These are phyloP conservation scores for Cercospora berteroae DNA, from an alignment of 2,329 filamentous ascomycete species.

Conservation along the genomic window DNA sequence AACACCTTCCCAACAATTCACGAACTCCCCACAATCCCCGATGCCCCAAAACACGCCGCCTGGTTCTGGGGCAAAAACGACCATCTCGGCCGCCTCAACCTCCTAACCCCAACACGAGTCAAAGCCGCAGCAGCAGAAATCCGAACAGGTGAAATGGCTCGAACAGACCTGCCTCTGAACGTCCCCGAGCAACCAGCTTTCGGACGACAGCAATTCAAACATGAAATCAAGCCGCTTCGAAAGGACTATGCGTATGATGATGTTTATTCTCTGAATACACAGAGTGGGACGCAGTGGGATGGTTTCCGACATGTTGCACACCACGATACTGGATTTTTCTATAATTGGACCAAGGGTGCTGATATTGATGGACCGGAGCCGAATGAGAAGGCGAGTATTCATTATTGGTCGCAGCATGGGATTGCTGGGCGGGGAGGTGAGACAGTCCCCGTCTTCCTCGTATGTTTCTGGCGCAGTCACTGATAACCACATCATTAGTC, in stretches of 20 bases:
- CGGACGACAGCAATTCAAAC: slow-evolving; percentile 52
- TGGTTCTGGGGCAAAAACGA: slow-evolving; percentile 62
- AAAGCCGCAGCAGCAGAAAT: slow-evolving; percentile 55
- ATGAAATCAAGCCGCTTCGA: slow-evolving; percentile 51
- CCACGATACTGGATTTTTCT: slow-evolving; percentile 41
- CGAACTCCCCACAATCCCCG: slow-evolving; percentile 52
- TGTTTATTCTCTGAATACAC: slow-evolving; percentile 45
- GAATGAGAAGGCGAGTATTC: slow-evolving; percentile 47
- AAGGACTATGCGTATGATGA: slow-evolving; percentile 45
- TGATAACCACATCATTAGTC: slow-evolving; percentile 20
- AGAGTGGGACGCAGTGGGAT: slow-evolving; percentile 48
- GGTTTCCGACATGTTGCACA: slow-evolving; percentile 48
- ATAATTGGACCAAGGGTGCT: slow-evolving; percentile 43
- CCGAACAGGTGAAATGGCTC: slow-evolving; percentile 55
- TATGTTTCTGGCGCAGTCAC: neutral
- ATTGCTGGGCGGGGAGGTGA: slow-evolving; percentile 43
- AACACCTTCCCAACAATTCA: slow-evolving; percentile 54
- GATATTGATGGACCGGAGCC: slow-evolving; percentile 43
- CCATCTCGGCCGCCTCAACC: slow-evolving; percentile 54
- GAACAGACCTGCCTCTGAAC: slow-evolving; percentile 55
- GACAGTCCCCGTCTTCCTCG: neutral
- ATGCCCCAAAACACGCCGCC: slow-evolving; percentile 55
- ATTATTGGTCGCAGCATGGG: slow-evolving; percentile 48
- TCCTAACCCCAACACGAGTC: slow-evolving; percentile 56
- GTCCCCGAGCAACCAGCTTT: slow-evolving; percentile 55